Base-by-base conservation (phyloP, 257 asterid genomes). In the Salvia miltiorrhiza region DNA sequence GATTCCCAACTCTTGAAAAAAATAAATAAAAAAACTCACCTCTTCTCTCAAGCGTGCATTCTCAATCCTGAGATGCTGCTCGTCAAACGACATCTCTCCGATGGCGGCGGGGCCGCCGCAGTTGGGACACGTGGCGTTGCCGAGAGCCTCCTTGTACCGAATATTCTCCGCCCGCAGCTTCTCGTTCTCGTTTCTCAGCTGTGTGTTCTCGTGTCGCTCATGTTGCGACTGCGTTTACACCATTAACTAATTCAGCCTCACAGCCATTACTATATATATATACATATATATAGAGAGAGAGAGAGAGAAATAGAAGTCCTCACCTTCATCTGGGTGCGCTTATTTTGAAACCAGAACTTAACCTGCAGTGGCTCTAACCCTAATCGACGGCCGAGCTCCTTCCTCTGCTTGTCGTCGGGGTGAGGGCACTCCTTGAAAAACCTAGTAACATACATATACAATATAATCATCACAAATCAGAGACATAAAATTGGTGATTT, bases 291-390 rank as follows among this genome's bases (percentile, higher is more conserved):
- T 0, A 45, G 23, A 45, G 23, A 45, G 19, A 44, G 7, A n/a
- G 0, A 45, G 23, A 45, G 52, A 45, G 21, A 45, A 8, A 7
- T 35, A 7, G 9, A 35, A 9, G 6, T 6, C 9, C 1, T 68
- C 56, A 85, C 95, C 93, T 88, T 88, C 93, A 88, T 88, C 52
- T 88, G 95, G 0, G 98, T 92, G n/a, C 98, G 95, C 68, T 92
- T 92, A 83, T 92, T 92, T 50, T 92, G 98, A 74, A 93, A 93
- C 98, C 98, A 93, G 72, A 93, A 93, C 45, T 93, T 93, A 33
- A 93, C 91, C 71, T 93, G 98, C 83, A 90, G 75, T 12, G 98
- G 97, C 63, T 86, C 98, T 20, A 93, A 64, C 9, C 74, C 79
- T 78, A 93, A 77, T 20, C 90, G 76, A 8, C 94, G 87, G 44